Base-by-base conservation (phyloP, 192 early-diverging fungal species). In the Polychytrium aggregatum region DNA sequence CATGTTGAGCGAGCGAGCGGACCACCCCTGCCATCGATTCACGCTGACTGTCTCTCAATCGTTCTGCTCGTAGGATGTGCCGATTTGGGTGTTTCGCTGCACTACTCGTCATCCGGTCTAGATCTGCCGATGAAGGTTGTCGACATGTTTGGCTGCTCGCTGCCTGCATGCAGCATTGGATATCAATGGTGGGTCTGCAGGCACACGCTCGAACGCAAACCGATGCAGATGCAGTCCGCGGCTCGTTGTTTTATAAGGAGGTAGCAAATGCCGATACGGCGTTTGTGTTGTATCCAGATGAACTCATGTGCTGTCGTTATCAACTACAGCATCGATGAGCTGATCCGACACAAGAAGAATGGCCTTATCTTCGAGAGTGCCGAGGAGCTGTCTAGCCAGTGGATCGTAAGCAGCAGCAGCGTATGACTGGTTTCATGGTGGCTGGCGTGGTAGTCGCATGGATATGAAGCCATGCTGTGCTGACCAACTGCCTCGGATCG, bases 61-160 rank as follows among this genome's bases (percentile, higher is more conserved):
- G n/a, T n/a, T n/a, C n/a, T n/a, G n/a, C n/a, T 26, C 5, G 17
- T 41, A 80, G 86, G 88, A n/a, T 78, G 81, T 24, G 90, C 92
- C 2, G 92, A 96, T 69, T 67, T 98, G 41, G 94, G 94, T 30
- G 66, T 98, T 13, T 90, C 79, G 37, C 70, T 98, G 47, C 94
- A 98, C 68, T 88, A 81, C 21, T 90, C 86, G n/a, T 88, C 92
- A 6, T 88, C 84, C 28, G 94, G 94, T 3, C 72, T 98, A 42
- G 94, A 98, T 58, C 60, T 98, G 54, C 94, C 94, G 6, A 98
- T 98, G 94, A 98, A 98, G 66, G 78, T 96, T 5, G 88, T 96
- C 7, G 94, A 98, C 56, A 92, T 98, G 91, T 92, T 96, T 79
- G 94, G 92, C 16, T 93, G 87, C 62, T 88, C 86, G 3, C 56